Percentiles rank a stretch among this genome's conserved stretches.
Evolutionary conservation across 768 basidiomycete genomes (phyloP).

Genomic region (Galerina marginata): DNA sequence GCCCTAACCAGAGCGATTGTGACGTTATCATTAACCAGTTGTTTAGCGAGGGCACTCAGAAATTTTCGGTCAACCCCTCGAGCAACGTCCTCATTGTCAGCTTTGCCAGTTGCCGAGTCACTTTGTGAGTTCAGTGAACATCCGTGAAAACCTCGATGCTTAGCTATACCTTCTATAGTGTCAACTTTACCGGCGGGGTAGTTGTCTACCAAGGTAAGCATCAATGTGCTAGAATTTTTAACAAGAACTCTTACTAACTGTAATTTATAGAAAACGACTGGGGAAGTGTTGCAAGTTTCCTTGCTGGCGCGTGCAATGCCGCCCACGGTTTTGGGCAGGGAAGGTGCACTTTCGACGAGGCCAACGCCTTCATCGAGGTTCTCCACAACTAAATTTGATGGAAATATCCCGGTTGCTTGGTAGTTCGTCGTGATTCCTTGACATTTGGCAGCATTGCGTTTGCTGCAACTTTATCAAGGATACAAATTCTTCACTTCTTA

Average conservation of each 20-base stretch:
- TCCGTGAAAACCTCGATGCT: not conserved
- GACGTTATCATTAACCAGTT: constrained; percentile 1
- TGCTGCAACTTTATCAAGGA: not conserved
- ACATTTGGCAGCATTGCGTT: not conserved
- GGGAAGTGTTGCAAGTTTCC: constrained; percentile 4
- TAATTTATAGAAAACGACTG: not conserved
- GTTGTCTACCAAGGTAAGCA: constrained; percentile 1
- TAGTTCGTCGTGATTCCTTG: not conserved
- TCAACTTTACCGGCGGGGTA: not conserved
- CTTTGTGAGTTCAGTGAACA: not conserved
- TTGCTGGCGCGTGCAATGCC: not conserved
- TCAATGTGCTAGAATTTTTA: not conserved
- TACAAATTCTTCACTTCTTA: too few species aligned
- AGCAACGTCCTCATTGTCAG: constrained; percentile 1
- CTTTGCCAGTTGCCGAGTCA: constrained; percentile 1
- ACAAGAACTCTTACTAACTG: not conserved
- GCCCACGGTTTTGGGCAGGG: constrained; percentile 4
- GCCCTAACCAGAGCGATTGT: constrained; percentile 3
- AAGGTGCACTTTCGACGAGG: constrained; percentile 6
- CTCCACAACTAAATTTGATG: not conserved
- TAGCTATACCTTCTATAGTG: not conserved
- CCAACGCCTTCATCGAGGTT: constrained; percentile 2
- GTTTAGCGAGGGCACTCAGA: not conserved
- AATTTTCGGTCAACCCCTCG: constrained; percentile 1
- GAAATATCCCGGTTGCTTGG: not conserved